Evolutionary conservation across 2,329 filamentous ascomycete genomes (phyloP).

Genomic region (Apiospora sp.): DNA sequence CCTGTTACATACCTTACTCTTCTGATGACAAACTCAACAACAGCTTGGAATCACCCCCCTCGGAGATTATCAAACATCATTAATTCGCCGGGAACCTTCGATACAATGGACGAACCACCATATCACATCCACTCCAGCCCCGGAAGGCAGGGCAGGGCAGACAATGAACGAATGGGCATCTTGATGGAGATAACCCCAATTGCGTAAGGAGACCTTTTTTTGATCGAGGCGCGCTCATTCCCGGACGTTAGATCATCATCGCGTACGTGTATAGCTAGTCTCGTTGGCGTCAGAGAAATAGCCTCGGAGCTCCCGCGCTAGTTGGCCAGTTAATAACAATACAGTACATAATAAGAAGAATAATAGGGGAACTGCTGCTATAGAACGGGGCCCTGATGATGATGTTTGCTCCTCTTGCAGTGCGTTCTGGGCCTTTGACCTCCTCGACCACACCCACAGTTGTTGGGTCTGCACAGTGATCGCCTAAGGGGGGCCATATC

Average conservation of each 20-base stretch:
- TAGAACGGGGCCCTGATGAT: not conserved
- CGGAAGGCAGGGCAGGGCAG: not conserved
- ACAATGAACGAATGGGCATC: not conserved
- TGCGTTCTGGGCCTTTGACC: not conserved
- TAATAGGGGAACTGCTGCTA: not conserved
- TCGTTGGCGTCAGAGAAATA: constrained; percentile 11
- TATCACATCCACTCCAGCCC: not conserved
- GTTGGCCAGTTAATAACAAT: not conserved
- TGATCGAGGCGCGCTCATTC: not conserved
- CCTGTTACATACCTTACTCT: not conserved
- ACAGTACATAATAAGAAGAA: not conserved
- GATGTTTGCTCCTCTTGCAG: not conserved
- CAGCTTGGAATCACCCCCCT: not conserved
- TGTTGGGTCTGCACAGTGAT: not conserved
- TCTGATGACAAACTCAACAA: constrained; percentile 11
- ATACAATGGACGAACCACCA: not conserved
- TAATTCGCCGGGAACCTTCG: constrained; percentile 1
- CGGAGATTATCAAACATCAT: constrained; percentile 17
- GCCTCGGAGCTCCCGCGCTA: constrained; percentile 9
- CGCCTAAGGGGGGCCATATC: not conserved
- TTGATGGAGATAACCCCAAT: not conserved
- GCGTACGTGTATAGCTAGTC: not conserved
- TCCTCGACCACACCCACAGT: not conserved
- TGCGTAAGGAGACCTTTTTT: not conserved
- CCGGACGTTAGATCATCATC: not conserved